These are phyloP conservation scores for Sporothrix brasiliensis DNA, from an alignment of 2,329 filamentous ascomycete species.

Conservation along the genomic window DNA sequence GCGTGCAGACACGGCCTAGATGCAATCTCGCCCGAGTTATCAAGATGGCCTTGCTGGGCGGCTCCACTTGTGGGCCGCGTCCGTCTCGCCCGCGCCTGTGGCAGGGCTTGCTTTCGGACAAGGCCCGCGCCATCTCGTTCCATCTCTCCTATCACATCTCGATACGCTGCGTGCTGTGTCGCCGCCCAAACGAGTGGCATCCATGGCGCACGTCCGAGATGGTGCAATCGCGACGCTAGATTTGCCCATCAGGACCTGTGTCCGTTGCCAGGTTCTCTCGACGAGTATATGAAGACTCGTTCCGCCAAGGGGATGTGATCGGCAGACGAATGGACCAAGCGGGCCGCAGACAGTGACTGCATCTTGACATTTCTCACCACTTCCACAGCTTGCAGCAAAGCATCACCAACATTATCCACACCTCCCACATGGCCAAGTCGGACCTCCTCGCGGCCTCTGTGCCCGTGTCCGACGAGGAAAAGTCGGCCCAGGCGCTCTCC, in stretches of 20 bases:
- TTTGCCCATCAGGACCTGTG: constrained; percentile 13
- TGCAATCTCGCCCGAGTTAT: constrained; percentile 24
- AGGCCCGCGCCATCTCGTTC: neutral
- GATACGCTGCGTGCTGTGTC: neutral
- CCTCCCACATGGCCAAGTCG: neutral
- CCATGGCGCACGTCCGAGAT: constrained; percentile 15
- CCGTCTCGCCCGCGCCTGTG: constrained; percentile 22
- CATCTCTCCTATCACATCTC: constrained; percentile 8
- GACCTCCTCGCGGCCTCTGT: neutral
- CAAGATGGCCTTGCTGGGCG: constrained; percentile 5
- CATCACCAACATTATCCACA: neutral
- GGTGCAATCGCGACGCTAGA: constrained; percentile 27
- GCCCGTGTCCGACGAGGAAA: constrained; percentile 13
- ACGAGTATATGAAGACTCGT: constrained; percentile 28
- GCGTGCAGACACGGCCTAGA: constrained; percentile 11
- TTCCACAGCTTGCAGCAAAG: neutral
- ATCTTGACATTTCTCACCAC: neutral
- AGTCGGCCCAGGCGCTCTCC: neutral
- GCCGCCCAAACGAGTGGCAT: neutral
- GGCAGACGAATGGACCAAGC: neutral
- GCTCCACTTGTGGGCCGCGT: neutral
- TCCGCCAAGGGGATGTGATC: constrained; percentile 1
- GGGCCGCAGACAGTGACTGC: neutral
- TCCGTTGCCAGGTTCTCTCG: neutral
- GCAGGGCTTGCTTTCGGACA: neutral